Evolutionary conservation across 1,284 basidiomycete genomes (phyloP).

Genomic region (Testicularia cyperi): DNA sequence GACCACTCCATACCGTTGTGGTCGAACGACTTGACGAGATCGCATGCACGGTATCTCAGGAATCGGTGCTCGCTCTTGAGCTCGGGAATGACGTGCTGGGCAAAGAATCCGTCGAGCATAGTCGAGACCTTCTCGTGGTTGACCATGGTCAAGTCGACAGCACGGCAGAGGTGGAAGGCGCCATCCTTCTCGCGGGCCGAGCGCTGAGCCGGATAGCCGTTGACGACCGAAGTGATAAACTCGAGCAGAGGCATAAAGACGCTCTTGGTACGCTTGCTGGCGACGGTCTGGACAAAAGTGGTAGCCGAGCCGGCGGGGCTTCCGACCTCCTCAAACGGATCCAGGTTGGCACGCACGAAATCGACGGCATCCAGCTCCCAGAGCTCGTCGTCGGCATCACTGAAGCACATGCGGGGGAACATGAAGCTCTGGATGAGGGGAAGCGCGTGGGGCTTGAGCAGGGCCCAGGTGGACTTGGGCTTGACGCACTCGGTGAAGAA

Average conservation of each 20-base stretch:
- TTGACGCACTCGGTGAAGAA: conserved; percentile 58
- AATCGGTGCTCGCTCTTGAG: conserved; percentile 49
- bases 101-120: conserved; percentile 53
- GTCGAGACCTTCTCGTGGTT: conserved; percentile 43
- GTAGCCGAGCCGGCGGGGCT: conserved; percentile 39
- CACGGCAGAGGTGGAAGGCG: conserved; percentile 50
- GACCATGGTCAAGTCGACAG: conserved; percentile 51
- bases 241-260: conserved; percentile 52
- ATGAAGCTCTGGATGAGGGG: conserved; percentile 51
- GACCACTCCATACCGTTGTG: conserved; percentile 53
- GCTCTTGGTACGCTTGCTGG: conserved; percentile 52
- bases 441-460: conserved; percentile 54
- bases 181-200: conserved; percentile 54
- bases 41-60: conserved; percentile 53
- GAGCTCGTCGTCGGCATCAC: conserved; percentile 51
- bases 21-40: conserved; percentile 51
- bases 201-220: conserved; percentile 43
- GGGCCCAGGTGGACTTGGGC: conserved; percentile 56
- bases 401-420: conserved; percentile 56
- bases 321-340: conserved; percentile 54
- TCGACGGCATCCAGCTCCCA: conserved; percentile 58
- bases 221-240: conserved; percentile 54
- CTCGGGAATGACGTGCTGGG: conserved; percentile 54
- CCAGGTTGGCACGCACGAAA: conserved; percentile 51
- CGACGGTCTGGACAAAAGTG: conserved; percentile 43